phyloP scores from a whole-genome alignment of 495 filamentous ascomycete species.

The Hypoxylon lienhwacheense region DNA sequence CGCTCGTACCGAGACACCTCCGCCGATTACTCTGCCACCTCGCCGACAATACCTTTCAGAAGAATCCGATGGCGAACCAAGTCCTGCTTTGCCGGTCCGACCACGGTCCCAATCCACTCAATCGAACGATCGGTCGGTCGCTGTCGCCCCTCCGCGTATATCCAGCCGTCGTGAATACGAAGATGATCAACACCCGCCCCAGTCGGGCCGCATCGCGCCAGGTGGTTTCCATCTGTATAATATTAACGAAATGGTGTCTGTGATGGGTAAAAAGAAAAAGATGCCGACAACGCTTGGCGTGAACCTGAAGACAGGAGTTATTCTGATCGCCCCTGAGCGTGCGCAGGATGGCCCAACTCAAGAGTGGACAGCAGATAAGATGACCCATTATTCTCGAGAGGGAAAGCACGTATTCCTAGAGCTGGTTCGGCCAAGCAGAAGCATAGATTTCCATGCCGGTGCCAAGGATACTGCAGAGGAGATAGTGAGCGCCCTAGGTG shows the following conservation, averaged over 20 bases:
- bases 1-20: constrained; percentile 28
- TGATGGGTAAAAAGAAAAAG: constrained; percentile 95
- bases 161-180: constrained; percentile 33
- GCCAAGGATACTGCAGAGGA: constrained; percentile 96
- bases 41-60: constrained; percentile 61
- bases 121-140: constrained; percentile 53
- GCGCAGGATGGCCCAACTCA: constrained; percentile 74
- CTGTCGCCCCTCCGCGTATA: constrained; percentile 39
- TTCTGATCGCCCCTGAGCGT: constrained; percentile 89
- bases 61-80: constrained; percentile 61
- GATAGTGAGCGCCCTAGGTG: constrained; percentile 83
- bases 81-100: constrained; percentile 68
- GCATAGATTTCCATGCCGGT: constrained; percentile 93
- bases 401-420: constrained; percentile 98
- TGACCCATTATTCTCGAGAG: constrained; percentile 94
- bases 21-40: constrained; percentile 39
- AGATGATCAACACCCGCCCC: constrained; percentile 28
- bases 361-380: constrained; percentile 91
- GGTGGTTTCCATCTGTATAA: constrained; percentile 91
- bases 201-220: constrained; percentile 54
- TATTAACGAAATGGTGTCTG: constrained; percentile 92
- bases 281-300: constrained; percentile 93
- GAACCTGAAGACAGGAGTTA: constrained; percentile 79
- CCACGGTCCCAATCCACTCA: constrained; percentile 64
- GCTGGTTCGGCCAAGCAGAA: constrained; percentile 85